Evolutionary conservation across 495 filamentous ascomycete species (phyloP).

Genomic region (Melanomma pulvis-pyrius): DNA sequence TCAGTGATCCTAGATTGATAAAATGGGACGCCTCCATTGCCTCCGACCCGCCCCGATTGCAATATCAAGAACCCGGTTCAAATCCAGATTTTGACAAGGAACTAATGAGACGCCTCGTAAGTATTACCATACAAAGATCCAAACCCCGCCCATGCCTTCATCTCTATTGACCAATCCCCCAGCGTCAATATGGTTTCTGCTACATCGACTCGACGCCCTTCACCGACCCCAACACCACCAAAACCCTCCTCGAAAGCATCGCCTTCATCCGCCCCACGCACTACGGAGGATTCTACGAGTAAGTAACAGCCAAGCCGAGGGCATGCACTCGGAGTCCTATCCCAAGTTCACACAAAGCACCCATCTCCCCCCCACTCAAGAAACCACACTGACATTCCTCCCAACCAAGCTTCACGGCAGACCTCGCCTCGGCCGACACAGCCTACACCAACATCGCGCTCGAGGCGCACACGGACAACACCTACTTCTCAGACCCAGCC

Average conservation of each 20-base stretch:
- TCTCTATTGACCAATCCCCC: background rate
- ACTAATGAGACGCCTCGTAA: slow-evolving; percentile 21
- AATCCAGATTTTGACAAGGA: background rate
- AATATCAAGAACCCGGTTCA: background rate
- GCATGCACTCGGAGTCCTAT: too few species aligned
- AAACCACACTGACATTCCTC: too few species aligned
- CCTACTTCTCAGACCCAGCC: slow-evolving; percentile 88
- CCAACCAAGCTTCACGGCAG: slow-evolving; percentile 86
- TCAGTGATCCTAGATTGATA: background rate
- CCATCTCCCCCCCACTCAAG: too few species aligned
- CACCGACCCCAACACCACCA: slow-evolving; percentile 65
- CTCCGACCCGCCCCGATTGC: background rate
- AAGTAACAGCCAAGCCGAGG: too few species aligned
- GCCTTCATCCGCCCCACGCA: slow-evolving; percentile 83
- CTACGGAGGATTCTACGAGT: slow-evolving; percentile 95
- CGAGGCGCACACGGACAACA: slow-evolving; percentile 84
- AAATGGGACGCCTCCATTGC: background rate
- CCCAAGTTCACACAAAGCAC: too few species aligned
- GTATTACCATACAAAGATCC: background rate
- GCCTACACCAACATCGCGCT: slow-evolving; percentile 86
- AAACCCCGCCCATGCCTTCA: too few species aligned
- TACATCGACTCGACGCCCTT: slow-evolving; percentile 62
- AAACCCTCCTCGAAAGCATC: slow-evolving; percentile 73
- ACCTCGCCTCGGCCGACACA: slow-evolving; percentile 84
- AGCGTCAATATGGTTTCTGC: slow-evolving; percentile 67